phyloP scores from a whole-genome alignment of 176 grass and related monocot species.

The Avena eriantha region DNA sequence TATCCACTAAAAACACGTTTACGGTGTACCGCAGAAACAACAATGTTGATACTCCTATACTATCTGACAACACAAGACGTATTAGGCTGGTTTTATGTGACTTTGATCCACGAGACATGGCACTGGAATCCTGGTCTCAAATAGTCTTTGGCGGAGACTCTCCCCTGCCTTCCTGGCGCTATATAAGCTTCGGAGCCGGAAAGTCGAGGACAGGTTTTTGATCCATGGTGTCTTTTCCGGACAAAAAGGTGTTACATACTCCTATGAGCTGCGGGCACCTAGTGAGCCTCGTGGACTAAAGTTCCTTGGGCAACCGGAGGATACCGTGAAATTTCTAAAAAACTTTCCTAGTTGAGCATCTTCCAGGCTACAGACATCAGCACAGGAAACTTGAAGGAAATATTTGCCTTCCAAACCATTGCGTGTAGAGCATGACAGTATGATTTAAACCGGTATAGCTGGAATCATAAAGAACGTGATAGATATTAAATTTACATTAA shows the following conservation, averaged over 20 bases:
- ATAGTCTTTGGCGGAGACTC: not conserved
- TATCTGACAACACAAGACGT: too few species aligned
- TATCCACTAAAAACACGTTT: too few species aligned
- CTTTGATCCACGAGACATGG: not conserved
- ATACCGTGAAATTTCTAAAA: not conserved
- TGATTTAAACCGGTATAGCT: not conserved
- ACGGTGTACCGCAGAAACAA: too few species aligned
- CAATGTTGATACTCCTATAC: too few species aligned
- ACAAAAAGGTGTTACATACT: not conserved
- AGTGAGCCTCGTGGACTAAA: not conserved
- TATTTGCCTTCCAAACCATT: not conserved
- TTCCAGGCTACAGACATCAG: not conserved
- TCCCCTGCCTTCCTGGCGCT: not conserved
- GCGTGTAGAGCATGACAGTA: not conserved
- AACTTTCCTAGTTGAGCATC: not conserved
- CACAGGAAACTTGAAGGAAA: not conserved
- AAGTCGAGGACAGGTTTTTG: too few species aligned
- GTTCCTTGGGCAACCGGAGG: not conserved
- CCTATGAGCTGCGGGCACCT: not conserved
- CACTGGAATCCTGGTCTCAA: not conserved
- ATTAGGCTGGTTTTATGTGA: not conserved
- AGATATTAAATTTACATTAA: conserved; percentile 50
- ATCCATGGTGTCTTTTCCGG: too few species aligned
- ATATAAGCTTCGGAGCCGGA: too few species aligned
- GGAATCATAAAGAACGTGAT: not conserved